Evolutionary conservation across 75 land plant species (phyloP).

Genomic region (Pseudotsuga menziesii): DNA sequence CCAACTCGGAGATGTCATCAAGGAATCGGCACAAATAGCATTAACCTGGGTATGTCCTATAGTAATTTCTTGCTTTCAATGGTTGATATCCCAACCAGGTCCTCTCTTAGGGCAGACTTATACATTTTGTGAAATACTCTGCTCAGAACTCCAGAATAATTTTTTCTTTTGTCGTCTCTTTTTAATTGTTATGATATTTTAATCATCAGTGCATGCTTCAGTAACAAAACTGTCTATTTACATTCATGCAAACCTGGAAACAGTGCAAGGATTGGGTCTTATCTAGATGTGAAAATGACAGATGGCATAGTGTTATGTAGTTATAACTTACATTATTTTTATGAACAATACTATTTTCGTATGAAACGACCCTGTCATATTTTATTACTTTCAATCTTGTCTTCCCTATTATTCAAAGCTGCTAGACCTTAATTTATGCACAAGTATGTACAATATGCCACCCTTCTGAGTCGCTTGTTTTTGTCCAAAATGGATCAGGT

Average conservation of each 20-base stretch:
- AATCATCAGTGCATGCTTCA: neutral
- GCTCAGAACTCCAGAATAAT: neutral
- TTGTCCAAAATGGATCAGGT: slow-evolving; percentile 41
- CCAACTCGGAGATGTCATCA: slow-evolving; percentile 98
- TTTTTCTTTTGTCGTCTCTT: neutral
- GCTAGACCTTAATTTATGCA: neutral
- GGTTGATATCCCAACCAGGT: neutral
- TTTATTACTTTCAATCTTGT: neutral
- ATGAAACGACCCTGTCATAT: neutral
- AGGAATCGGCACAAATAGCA: slow-evolving; percentile 99
- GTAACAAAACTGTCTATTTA: neutral
- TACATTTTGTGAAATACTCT: neutral
- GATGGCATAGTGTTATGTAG: neutral
- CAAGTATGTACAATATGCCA: neutral
- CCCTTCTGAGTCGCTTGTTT: neutral
- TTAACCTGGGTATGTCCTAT: slow-evolving; percentile 76
- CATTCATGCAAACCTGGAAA: neutral
- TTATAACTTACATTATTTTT: neutral
- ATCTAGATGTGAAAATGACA: neutral
- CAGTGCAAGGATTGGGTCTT: neutral
- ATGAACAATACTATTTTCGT: neutral
- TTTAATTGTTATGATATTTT: neutral
- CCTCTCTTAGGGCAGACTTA: neutral
- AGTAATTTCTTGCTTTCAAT: neutral
- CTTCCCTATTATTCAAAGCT: neutral